Conservation (phyloP, 306 rosid species). For the Sicyos edulis region DNA sequence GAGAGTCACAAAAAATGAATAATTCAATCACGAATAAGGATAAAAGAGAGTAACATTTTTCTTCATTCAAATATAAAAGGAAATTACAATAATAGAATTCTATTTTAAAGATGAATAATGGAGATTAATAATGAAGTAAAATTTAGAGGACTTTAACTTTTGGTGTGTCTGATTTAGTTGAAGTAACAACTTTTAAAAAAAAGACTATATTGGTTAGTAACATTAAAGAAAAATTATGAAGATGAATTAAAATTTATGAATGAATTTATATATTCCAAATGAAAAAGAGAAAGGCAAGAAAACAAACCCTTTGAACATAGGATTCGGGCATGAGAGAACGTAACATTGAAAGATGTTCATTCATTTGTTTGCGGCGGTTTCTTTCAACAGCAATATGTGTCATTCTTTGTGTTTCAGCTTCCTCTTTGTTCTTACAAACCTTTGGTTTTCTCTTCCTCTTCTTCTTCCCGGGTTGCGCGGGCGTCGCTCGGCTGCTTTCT, state of each 20-base stretch:
- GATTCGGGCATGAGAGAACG: slow-evolving; percentile 91
- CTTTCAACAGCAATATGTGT: slow-evolving; percentile 91
- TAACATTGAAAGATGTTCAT: slow-evolving; percentile 72
- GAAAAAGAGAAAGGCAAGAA: not conserved
- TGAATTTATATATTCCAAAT: not conserved
- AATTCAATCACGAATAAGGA: not conserved
- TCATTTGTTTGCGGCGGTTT: slow-evolving; percentile 86
- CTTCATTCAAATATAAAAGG: not conserved
- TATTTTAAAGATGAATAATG: not conserved
- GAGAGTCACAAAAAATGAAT: not conserved
- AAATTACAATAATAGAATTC: slow-evolving; percentile 6
- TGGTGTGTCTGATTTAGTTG: too few relatives aligned
- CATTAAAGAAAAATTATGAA: not conserved
- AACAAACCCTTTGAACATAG: slow-evolving; percentile 80
- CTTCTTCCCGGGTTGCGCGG: slow-evolving; percentile 21
- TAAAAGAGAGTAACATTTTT: too few relatives aligned
- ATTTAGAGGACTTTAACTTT: not conserved
- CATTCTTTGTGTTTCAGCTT: slow-evolving; percentile 90
- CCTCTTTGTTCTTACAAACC: slow-evolving; percentile 78
- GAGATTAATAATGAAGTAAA: not conserved
- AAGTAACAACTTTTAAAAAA: not conserved
- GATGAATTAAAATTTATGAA: not conserved
- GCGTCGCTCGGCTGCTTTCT: not conserved
- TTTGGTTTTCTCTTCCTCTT: slow-evolving; percentile 72
- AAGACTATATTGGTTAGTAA: not conserved